Evolutionary conservation across 164 flowering plant genomes (phyloP).

Genomic region (Magnolia officinalis): DNA sequence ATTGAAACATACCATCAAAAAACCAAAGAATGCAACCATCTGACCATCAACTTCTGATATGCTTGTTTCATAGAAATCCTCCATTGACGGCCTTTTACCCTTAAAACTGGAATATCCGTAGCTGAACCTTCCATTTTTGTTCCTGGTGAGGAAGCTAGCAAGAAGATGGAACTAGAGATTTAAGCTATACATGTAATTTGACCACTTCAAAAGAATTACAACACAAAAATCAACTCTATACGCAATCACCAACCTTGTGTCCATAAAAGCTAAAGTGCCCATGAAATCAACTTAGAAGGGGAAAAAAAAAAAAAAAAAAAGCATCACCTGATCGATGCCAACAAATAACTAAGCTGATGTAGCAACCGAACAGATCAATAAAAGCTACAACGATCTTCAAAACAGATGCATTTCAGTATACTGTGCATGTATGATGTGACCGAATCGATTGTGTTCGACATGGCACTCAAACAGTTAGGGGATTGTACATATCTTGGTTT

Average conservation of each 20-base stretch:
- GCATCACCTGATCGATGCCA: too few relatives aligned
- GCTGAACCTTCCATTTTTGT: constrained; percentile 49
- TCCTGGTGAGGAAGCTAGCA: constrained; percentile 55
- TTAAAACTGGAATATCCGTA: constrained; percentile 78
- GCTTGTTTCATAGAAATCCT: constrained; percentile 70
- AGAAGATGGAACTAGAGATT: constrained; percentile 4
- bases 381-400: not conserved
- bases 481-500: too few relatives aligned
- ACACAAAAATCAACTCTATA: too few relatives aligned
- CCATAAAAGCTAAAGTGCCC: too few relatives aligned
- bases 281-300: too few relatives aligned
- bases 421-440: too few relatives aligned
- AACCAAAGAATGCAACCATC: constrained; percentile 79
- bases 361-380: not conserved
- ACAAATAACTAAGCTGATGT: not conserved
- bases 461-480: too few relatives aligned
- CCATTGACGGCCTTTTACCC: constrained; percentile 82
- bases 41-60: constrained; percentile 74
- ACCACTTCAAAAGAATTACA: not conserved
- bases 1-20: constrained; percentile 59
- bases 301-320: too few relatives aligned
- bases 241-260: too few relatives aligned
- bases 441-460: too few relatives aligned
- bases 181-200: not conserved
- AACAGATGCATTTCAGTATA: too few relatives aligned